These are phyloP conservation scores for Eucalyptus cloeziana DNA, from an alignment of 345 rosid genomes.

Conservation along the genomic window DNA sequence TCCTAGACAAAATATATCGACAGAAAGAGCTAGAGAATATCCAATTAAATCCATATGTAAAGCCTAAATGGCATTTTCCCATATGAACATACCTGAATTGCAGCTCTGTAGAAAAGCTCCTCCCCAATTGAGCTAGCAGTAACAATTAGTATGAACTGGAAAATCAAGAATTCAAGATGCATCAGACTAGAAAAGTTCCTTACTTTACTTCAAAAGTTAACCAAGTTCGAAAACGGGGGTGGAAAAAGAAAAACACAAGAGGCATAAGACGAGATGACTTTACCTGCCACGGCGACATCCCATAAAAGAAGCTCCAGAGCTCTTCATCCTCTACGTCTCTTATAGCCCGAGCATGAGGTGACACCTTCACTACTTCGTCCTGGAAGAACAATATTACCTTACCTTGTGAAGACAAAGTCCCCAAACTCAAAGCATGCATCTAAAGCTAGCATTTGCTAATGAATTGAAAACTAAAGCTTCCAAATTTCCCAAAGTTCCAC, in stretches of 20 bases:
- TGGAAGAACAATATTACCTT: not conserved
- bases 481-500: not conserved
- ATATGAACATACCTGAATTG: constrained; percentile 60
- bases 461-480: not conserved
- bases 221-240: not conserved
- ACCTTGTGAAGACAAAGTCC: not conserved
- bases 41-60: not conserved
- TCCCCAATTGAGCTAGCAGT: constrained; percentile 95
- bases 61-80: not conserved
- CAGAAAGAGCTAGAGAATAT: not conserved
- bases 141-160: constrained; percentile 72
- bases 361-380: constrained; percentile 96
- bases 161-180: not conserved
- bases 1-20: not conserved
- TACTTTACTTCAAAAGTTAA: not conserved
- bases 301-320: constrained; percentile 88
- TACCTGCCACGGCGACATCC: constrained; percentile 99
- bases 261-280: not conserved
- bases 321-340: constrained; percentile 99
- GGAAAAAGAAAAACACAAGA: not conserved
- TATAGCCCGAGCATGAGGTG: constrained; percentile 95
- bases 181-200: not conserved
- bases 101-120: constrained; percentile 97
- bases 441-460: not conserved
- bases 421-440: not conserved